Conservation (phyloP, 805 yeast genomes). For the Zygosaccharomyces gambellarensis region DNA sequence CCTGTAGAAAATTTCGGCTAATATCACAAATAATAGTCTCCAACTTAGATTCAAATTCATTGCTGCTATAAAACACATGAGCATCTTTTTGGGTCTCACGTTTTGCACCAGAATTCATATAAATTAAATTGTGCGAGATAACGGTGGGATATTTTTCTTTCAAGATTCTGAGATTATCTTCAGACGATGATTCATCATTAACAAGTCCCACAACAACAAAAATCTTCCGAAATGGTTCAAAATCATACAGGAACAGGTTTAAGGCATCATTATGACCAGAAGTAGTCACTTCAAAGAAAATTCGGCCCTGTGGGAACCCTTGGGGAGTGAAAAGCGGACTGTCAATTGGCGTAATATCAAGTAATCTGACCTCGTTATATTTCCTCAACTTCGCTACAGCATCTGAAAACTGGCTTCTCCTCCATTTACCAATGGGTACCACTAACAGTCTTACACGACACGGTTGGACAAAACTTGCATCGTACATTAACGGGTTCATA, state of each 20-base stretch:
- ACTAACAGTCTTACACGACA: slow-evolving; percentile 61
- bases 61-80: slow-evolving; percentile 5
- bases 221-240: slow-evolving; percentile 83
- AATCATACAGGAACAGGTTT: slow-evolving; percentile 68
- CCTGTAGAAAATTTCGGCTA: slow-evolving; percentile 55
- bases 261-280: slow-evolving; percentile 44
- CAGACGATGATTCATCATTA: slow-evolving; percentile 24
- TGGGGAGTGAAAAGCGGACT: slow-evolving; percentile 72
- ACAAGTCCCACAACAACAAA: slow-evolving; percentile 54
- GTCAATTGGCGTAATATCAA: slow-evolving; percentile 67
- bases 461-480: slow-evolving; percentile 46
- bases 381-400: slow-evolving; percentile 43
- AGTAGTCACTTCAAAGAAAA: slow-evolving; percentile 53
- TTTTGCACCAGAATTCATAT: slow-evolving; percentile 14
- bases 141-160: slow-evolving; percentile 28
- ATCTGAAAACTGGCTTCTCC: slow-evolving; percentile 35
- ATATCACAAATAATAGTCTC: slow-evolving; percentile 74
- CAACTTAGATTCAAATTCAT: slow-evolving; percentile 25
- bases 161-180: slow-evolving; percentile 38
- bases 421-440: slow-evolving; percentile 58
- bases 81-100: slow-evolving; percentile 1
- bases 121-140: slow-evolving; percentile 31
- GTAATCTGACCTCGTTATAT: slow-evolving; percentile 60
- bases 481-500: slow-evolving; percentile 15
- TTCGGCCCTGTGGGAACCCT: slow-evolving; percentile 72